Conservation (phyloP, 1,139 yeast species). For the Saccharomyces uvarum region DNA sequence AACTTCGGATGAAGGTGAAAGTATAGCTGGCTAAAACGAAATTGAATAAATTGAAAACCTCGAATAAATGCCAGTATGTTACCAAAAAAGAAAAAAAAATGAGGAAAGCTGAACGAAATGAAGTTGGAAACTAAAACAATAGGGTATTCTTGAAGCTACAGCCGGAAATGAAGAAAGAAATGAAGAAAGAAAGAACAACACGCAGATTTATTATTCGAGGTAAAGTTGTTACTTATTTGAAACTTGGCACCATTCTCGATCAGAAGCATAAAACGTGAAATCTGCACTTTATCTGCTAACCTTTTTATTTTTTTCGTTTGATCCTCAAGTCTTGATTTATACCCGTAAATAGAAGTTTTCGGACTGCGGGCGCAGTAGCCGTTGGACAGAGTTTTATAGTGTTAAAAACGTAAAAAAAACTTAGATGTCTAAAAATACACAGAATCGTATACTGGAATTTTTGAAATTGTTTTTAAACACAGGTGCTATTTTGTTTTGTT, state of each 20-base stretch:
- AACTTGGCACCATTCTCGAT: neutral
- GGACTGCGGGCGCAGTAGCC: conserved; percentile 1
- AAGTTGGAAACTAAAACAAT: neutral
- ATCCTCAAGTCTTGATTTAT: neutral
- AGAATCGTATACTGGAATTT: too few species aligned
- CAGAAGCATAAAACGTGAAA: neutral
- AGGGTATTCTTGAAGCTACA: neutral
- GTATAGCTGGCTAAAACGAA: neutral
- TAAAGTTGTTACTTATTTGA: neutral
- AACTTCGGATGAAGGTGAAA: neutral
- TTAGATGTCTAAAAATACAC: neutral
- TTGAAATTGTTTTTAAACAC: neutral
- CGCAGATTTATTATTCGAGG: neutral
- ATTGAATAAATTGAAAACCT: neutral
- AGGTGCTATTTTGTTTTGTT: neutral
- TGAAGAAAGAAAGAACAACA: neutral
- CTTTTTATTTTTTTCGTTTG: neutral
- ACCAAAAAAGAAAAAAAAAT: neutral
- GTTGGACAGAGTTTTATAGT: conserved; percentile 1
- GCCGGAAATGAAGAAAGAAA: neutral
- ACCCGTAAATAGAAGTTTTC: conserved; percentile 1
- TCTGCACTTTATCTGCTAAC: neutral
- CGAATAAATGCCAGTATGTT: neutral
- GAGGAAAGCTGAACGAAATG: neutral
- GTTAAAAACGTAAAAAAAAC: conserved; percentile 1